Evolutionary conservation across 192 early-diverging fungal genomes (phyloP).

Genomic region (Coemansia sp.): DNA sequence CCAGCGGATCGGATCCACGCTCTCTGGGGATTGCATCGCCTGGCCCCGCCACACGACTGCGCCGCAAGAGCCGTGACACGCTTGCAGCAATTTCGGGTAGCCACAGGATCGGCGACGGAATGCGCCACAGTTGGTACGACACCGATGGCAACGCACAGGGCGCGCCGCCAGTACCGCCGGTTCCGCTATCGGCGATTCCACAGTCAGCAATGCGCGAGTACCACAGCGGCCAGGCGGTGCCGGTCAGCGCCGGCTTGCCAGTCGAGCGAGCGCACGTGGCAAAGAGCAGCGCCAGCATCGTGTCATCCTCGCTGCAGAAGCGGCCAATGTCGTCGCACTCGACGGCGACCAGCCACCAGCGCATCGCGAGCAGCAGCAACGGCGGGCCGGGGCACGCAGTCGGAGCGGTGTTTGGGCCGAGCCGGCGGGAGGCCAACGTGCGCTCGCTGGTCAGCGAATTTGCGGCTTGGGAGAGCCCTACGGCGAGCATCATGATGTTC

Average conservation of each 20-base stretch:
- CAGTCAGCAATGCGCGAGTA: slow-evolving; percentile 12
- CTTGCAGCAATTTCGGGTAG: slow-evolving; percentile 23
- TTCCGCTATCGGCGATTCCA: slow-evolving; percentile 9
- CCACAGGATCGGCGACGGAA: slow-evolving; percentile 11
- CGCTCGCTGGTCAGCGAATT: slow-evolving; percentile 46
- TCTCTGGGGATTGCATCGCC: slow-evolving; percentile 19
- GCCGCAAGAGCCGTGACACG: slow-evolving; percentile 41
- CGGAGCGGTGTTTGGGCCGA: slow-evolving; percentile 24
- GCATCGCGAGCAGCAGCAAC: slow-evolving; percentile 24
- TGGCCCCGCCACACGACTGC: slow-evolving; percentile 24
- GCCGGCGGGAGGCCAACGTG: slow-evolving; percentile 34
- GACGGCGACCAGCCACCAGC: slow-evolving; percentile 18
- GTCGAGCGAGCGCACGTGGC: not conserved
- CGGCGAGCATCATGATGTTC: slow-evolving; percentile 52
- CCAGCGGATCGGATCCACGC: slow-evolving; percentile 26
- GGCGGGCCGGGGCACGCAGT: not conserved
- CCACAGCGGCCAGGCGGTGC: slow-evolving; percentile 2
- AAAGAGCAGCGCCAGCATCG: not conserved
- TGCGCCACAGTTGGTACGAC: slow-evolving; percentile 36
- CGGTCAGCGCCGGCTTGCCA: slow-evolving; percentile 7
- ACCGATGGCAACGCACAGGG: slow-evolving; percentile 11
- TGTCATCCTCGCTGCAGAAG: slow-evolving; percentile 12
- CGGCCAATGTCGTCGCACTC: slow-evolving; percentile 47
- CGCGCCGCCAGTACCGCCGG: slow-evolving; percentile 24
- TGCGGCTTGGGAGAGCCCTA: slow-evolving; percentile 49